Evolutionary conservation across 257 asterid genomes (phyloP), one percentile per base, ranked within the genome.

Genomic region (Leptodermis oblonga): DNA sequence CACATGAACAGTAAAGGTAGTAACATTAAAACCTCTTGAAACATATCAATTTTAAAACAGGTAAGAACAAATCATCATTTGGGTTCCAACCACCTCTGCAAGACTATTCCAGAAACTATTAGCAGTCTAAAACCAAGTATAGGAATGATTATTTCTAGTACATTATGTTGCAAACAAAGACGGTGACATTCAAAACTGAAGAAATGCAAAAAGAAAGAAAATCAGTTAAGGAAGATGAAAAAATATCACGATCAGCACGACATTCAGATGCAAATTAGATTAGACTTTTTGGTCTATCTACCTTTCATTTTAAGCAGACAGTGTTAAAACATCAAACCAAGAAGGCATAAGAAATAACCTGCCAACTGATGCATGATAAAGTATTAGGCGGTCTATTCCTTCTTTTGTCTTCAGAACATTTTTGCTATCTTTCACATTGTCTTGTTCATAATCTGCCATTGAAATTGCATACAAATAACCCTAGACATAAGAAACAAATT

Each of bases 291-390:
- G 25, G 7, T 48, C 25, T 45, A 48, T 6, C 54, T 48, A 48
- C 7, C 23, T 48, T 17, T 14, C 36, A 30, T 4, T 59, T 33
- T 37, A 13, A 0, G 34, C n/a, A 26, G 18, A 59, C 26, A 28
- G 28, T 33, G 33, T 46, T 18, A 2, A 70, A 22, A 46, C 18
- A 31, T 56, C 28, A 28, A 73, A 61, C 36, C 7, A 48, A 11
- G 34, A 43, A 65, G 78, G 73, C 28, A 54, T 41, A 53, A 71
- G 59, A 71, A 78, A 83, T 58, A 51, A 90, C 96, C 99, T 88
- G 87, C 95, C 97, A 83, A 87, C 74, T 52, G 97, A 93, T 36
- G 88, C 82, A 87, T 87, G 90, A 77, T 94, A 87, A 70, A 89
- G 92, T 66, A 88, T 81, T 72, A 91, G 76, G 61, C 77, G 84